Evolutionary conservation across 2,329 filamentous ascomycete genomes (phyloP), one percentile per base, ranked within the genome.

Genomic region (Fusarium ambrosium): DNA sequence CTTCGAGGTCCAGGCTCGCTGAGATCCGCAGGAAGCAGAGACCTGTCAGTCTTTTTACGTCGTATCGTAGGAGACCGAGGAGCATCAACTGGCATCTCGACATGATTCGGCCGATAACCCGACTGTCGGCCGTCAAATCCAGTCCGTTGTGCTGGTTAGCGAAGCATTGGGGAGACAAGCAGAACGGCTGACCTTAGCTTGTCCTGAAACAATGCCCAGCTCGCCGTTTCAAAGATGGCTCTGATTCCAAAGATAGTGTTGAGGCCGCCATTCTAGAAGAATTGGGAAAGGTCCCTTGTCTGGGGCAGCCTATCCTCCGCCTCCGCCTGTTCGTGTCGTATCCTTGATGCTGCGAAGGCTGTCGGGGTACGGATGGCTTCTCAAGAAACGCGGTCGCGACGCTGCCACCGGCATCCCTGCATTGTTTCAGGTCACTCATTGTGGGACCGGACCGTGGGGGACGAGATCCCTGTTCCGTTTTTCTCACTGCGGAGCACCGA

Each of bases 341-440:
- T 67, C 32, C 39, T 62, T 27, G 51, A 70, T 69, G 59, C 65
- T 37, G 43, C 37, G 64, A 70, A 56, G 63, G 53, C 43, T 63
- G 24, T 64, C 41, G 55, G 63, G 64, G 59, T 70, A 55, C 48
- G 18, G 48, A 32, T 55, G 70, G 64, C 73, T 70, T 34, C 74
- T 69, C 68, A 73, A 73, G 70, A 70, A 71, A 64, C 56, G 53
- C 58, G 53, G 51, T 68, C 59, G 62, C 58, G 70, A 70, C 27
- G 70, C 63, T 64, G 69, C 67, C 67, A 45, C 66, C 68, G 56
- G 64, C 37, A 77, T 68, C 77, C 77, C 69, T 72, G 76, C 63
- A 61, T 68, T 78, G 77, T 79, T 79, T 79, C 77, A 79, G 77
- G 77, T 79, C 61, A 59, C 69, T 56, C 66, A 62, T 22, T 73